Base-by-base conservation (phyloP, 306 rosid genomes). In the Carpinus viminea region DNA sequence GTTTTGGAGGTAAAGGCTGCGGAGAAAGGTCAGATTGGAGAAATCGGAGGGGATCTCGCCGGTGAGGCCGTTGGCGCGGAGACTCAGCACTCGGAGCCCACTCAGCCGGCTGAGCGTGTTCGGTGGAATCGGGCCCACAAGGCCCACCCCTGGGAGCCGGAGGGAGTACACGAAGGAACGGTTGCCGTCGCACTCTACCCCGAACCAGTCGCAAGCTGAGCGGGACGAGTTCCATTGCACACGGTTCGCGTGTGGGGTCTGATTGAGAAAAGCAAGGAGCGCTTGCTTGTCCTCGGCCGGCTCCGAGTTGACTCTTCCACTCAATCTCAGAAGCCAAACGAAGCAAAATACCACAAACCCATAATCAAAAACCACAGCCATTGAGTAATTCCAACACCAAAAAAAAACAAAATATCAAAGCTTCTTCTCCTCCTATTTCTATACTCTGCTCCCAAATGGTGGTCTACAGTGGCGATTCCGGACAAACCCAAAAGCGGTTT, bases 181-280 rank as follows among this genome's bases (percentile, higher is more conserved):
- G 3, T 86, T 73, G 1, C 61, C 60, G 60, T 89, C 93, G 50
- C 99, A 96, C 50, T 3, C 26, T 11, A 96, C 85, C 2, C 99
- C 99, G 11, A 96, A 84, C 99, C 99, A 96, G 26, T 76, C 73
- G 90, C 99, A 96, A 50, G 87, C 97, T 21, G 98, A 91, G 47
- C 4, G 86, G 5, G 98, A 82, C 1, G 91, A 52, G 89, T 93
- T 91, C 99, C 99, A 96, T 72, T 86, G 91, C 70, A 96, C 65
- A 0, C 99, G 96, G 41, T 64, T 90, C 0, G 80, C 83, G 86
- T 96, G 99, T 0, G 85, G 96, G 66, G 84, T 88, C 76, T 76
- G 59, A 18, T 88, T 78, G 15, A 93, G 17, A 21, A 96, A 96
- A 54, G 89, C 92, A 43, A 93, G 90, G 79, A 96, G 93, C 2